These are phyloP conservation scores for Kingdonia uniflora DNA, from an alignment of 164 flowering plant species.

Conservation along the genomic window DNA sequence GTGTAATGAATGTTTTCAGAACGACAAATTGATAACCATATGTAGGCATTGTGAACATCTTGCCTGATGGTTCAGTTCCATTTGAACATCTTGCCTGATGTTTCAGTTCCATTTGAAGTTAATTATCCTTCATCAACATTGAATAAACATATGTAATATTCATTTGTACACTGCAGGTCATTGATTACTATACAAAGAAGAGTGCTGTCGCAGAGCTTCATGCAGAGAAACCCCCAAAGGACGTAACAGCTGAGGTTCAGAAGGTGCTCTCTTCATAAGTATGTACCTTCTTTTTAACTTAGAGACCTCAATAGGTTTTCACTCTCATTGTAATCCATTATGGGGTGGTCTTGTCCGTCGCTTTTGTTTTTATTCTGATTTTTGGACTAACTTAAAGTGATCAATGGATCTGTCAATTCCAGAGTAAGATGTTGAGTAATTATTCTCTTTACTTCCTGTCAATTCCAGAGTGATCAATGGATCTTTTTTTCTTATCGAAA, in stretches of 20 bases:
- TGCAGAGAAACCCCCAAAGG: slow-evolving; percentile 81
- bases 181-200: slow-evolving; percentile 74
- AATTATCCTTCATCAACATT: not conserved
- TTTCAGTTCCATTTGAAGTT: too few relatives aligned
- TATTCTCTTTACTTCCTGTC: not conserved
- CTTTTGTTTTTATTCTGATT: too few relatives aligned
- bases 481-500: too few relatives aligned
- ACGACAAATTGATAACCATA: too few relatives aligned
- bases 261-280: slow-evolving; percentile 56
- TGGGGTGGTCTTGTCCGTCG: too few relatives aligned
- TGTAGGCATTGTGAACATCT: not conserved
- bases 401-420: too few relatives aligned
- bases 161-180: slow-evolving; percentile 44
- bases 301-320: not conserved
- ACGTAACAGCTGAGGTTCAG: slow-evolving; percentile 72
- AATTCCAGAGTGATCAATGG: not conserved
- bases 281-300: not conserved
- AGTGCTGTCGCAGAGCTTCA: slow-evolving; percentile 53
- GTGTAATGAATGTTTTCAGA: too few relatives aligned
- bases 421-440: not conserved
- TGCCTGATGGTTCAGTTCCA: not conserved
- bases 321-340: slow-evolving; percentile 1
- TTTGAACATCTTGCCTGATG: too few relatives aligned
- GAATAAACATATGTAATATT: not conserved
- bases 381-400: too few relatives aligned